Evolutionary conservation across 768 basidiomycete genomes (phyloP).

Genomic region (Tulasnella sp.): DNA sequence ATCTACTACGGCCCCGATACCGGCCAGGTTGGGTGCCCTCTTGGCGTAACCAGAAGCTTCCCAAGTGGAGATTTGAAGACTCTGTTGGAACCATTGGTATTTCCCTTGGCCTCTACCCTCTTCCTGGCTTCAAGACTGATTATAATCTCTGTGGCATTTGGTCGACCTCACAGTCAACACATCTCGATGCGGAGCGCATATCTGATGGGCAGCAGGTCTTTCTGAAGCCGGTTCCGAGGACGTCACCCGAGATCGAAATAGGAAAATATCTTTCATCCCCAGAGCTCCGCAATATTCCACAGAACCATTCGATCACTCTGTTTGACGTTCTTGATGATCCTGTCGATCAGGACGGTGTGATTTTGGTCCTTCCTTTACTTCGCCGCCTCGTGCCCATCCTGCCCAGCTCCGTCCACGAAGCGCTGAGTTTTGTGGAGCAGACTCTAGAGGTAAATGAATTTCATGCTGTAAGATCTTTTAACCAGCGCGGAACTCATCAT

Average conservation of each 20-base stretch:
- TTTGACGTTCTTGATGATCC: constrained; percentile 16
- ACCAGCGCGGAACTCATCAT: not conserved
- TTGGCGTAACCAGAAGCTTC: not conserved
- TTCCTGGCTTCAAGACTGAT: too few species aligned
- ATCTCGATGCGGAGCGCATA: not conserved
- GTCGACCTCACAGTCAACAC: not conserved
- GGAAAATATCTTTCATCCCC: not conserved
- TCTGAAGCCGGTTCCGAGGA: not conserved
- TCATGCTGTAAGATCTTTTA: too few species aligned
- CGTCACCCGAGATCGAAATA: constrained; percentile 19
- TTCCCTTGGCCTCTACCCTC: too few species aligned
- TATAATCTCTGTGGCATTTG: too few species aligned
- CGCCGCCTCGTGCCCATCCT: not conserved
- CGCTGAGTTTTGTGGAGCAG: constrained; percentile 7
- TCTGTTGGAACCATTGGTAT: too few species aligned
- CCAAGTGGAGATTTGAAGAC: too few species aligned
- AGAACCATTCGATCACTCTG: constrained; percentile 11
- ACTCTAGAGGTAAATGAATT: constrained; percentile 12
- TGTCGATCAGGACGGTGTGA: not conserved
- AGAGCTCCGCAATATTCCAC: constrained; percentile 6
- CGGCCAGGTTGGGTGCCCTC: constrained; percentile 14
- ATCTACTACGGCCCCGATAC: constrained; percentile 25
- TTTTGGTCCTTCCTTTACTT: constrained; percentile 20
- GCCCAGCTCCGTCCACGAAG: too few species aligned
- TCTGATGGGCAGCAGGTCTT: constrained; percentile 4